These are phyloP conservation scores for Penicillium malachiteum DNA, from an alignment of 495 filamentous ascomycete species.

Conservation along the genomic window DNA sequence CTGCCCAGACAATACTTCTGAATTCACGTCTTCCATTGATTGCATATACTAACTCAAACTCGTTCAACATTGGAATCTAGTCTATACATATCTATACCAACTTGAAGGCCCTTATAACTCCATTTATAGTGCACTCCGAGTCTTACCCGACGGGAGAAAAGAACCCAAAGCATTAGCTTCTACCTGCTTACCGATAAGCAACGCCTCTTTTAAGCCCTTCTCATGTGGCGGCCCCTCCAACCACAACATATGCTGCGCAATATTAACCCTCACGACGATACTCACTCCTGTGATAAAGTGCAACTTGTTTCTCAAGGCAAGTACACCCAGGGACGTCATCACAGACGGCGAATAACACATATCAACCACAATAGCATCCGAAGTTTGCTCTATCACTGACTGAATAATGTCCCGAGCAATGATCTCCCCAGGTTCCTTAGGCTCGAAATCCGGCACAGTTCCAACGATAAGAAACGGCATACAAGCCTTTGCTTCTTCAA, in stretches of 20 bases:
- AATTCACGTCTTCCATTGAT: background rate
- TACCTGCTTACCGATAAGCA: background rate
- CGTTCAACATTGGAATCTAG: background rate
- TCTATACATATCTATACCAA: background rate
- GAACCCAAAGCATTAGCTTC: too few relatives aligned
- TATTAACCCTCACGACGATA: background rate
- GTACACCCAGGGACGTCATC: background rate
- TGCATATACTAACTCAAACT: background rate
- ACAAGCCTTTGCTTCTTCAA: background rate
- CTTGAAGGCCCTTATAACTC: too few relatives aligned
- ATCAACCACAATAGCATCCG: background rate
- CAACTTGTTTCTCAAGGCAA: background rate
- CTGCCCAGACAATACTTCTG: background rate
- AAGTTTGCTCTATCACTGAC: background rate
- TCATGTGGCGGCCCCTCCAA: background rate
- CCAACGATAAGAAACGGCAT: background rate
- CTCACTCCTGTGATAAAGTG: background rate
- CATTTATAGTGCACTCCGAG: too few relatives aligned
- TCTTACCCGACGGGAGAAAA: too few relatives aligned
- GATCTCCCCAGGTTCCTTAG: background rate
- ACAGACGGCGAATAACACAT: background rate
- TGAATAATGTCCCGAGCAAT: background rate
- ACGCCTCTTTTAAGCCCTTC: background rate
- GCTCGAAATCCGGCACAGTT: background rate
- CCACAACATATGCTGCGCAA: background rate